phyloP scores from a whole-genome alignment of 2,329 filamentous ascomycete genomes.

The Fusarium torreyae region DNA sequence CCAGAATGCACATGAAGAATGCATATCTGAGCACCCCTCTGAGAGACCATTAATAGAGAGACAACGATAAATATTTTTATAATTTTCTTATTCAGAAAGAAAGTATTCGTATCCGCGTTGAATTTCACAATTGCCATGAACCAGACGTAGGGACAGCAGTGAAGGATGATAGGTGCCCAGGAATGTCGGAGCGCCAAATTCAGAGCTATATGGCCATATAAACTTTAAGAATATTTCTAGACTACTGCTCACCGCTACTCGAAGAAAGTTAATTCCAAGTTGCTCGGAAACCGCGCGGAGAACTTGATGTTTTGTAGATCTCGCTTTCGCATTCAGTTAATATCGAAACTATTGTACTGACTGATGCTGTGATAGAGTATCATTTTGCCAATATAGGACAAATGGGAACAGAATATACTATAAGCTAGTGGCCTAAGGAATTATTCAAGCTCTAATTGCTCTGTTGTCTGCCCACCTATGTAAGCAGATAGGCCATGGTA shows the following conservation, averaged over 20 bases:
- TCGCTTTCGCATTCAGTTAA: slow-evolving; percentile 13
- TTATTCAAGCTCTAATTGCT: neutral
- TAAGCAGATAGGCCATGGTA: neutral
- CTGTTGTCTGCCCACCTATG: neutral
- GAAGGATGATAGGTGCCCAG: slow-evolving; percentile 1
- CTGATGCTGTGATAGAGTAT: slow-evolving; percentile 4
- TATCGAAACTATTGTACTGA: slow-evolving; percentile 3
- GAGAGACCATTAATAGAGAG: neutral
- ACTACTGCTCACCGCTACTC: slow-evolving; percentile 27
- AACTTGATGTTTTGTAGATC: slow-evolving; percentile 32
- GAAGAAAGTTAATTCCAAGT: slow-evolving; percentile 39
- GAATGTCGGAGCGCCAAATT: slow-evolving; percentile 36
- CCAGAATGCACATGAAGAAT: slow-evolving; percentile 37
- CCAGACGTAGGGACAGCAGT: neutral
- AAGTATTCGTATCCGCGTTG: neutral
- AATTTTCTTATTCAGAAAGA: neutral
- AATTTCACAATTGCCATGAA: neutral
- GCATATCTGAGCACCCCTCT: slow-evolving; percentile 32
- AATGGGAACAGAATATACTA: neutral
- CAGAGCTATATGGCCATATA: slow-evolving; percentile 22
- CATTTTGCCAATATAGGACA: neutral
- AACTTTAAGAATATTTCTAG: slow-evolving; percentile 40
- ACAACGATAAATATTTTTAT: neutral
- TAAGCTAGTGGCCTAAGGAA: neutral
- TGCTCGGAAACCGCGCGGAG: slow-evolving; percentile 36